phyloP scores from a whole-genome alignment of 2,329 filamentous ascomycete genomes.

The Simplicillium aogashimaense region DNA sequence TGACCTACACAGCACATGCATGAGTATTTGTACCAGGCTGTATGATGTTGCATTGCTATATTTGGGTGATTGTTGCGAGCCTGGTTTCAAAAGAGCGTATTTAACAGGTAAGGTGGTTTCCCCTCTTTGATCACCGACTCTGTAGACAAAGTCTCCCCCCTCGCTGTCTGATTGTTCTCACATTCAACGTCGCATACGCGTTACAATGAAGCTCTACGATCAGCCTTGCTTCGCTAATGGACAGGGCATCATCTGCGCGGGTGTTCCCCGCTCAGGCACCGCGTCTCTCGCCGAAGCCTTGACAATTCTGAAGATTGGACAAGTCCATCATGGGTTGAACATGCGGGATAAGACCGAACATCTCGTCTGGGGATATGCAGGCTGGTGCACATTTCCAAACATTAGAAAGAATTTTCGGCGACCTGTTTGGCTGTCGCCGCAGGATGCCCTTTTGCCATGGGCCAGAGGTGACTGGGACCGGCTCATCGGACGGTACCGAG shows the following conservation, averaged over 20 bases:
- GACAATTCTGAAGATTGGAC: not conserved
- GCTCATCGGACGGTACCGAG: conserved; percentile 14
- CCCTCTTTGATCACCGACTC: too few species aligned
- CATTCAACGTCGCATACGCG: too few species aligned
- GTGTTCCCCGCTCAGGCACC: not conserved
- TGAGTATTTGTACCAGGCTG: too few species aligned
- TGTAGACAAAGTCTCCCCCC: too few species aligned
- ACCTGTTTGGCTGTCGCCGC: not conserved
- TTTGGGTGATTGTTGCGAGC: too few species aligned
- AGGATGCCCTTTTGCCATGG: not conserved
- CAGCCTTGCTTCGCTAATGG: not conserved
- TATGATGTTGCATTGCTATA: too few species aligned
- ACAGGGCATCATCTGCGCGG: not conserved
- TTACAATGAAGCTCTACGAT: too few species aligned
- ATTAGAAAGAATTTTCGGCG: not conserved
- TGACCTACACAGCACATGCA: too few species aligned
- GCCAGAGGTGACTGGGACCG: not conserved
- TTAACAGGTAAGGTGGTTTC: too few species aligned
- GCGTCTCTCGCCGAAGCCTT: not conserved
- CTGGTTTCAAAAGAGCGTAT: too few species aligned
- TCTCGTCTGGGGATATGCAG: not conserved
- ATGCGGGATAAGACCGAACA: not conserved
- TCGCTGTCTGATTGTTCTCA: too few species aligned
- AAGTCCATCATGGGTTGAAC: not conserved
- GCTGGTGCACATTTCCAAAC: not conserved